phyloP scores from a whole-genome alignment of 129 eudicot species.

The Erigeron canadensis region DNA sequence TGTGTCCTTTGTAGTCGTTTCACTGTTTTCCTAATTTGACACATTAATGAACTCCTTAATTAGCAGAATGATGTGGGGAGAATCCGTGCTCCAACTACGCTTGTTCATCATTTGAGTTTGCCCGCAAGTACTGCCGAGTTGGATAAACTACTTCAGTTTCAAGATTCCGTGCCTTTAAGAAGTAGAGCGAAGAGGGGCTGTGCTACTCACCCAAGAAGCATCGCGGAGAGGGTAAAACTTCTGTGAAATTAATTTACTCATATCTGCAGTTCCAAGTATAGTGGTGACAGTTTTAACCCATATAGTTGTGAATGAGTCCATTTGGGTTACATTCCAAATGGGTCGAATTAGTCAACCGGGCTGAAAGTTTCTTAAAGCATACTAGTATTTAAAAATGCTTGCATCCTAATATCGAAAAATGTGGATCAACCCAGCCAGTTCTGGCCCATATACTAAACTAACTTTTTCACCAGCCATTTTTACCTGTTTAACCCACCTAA shows the following conservation, averaged over 20 bases:
- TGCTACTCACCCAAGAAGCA: slow-evolving; percentile 97
- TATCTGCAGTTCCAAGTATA: not conserved
- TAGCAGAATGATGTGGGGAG: slow-evolving; percentile 50
- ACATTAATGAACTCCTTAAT: not conserved
- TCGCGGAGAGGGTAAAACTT: slow-evolving; percentile 83
- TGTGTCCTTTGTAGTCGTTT: not conserved
- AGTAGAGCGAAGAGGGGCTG: slow-evolving; percentile 88
- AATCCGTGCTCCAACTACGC: slow-evolving; percentile 44
- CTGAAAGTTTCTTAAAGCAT: too few relatives aligned
- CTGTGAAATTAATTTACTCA: slow-evolving; percentile 8
- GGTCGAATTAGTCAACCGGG: too few relatives aligned
- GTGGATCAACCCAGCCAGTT: too few relatives aligned
- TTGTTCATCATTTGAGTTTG: slow-evolving; percentile 84
- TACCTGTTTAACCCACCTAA: too few relatives aligned
- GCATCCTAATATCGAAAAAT: not conserved
- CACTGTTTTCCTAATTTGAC: not conserved
- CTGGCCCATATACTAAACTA: too few relatives aligned
- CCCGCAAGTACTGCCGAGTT: slow-evolving; percentile 60
- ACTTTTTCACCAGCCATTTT: too few relatives aligned
- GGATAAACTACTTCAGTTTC: slow-evolving; percentile 52
- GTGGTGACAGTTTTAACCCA: too few relatives aligned
- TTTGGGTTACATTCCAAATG: too few relatives aligned
- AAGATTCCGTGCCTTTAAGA: slow-evolving; percentile 68
- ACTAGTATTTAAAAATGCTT: not conserved
- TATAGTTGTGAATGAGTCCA: too few relatives aligned